Base-by-base conservation (phyloP, 148 eudicot species). In the Oxyria digyna region DNA sequence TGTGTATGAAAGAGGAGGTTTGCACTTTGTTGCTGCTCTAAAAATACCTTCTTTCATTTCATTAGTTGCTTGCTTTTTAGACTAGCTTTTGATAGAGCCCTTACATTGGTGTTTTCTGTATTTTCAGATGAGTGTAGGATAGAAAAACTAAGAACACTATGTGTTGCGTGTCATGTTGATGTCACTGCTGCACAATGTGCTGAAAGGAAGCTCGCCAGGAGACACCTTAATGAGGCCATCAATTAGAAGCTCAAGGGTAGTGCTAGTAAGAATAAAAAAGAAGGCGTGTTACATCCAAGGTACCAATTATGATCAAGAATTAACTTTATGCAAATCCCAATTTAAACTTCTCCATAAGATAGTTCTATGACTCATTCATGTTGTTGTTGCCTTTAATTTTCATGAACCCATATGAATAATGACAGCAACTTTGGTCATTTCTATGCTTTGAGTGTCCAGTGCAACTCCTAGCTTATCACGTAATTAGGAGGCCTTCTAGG, bases 1-100 rank as follows among this genome's bases (percentile, higher is more conserved):
- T 45, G 99, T 94, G 57, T 94, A 80, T 71, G 78, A 73, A 66
- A 97, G 99, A 69, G 99, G 99, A 87, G 99, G 99, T 94, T 69
- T 33, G 21, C 63, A n/a, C n/a, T n/a, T n/a, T n/a, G n/a, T n/a
- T 75, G 49, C 38, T 35, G 3, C 38, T 35, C 38, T 6, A 35
- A 35, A 35, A n/a, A n/a, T n/a, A n/a, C n/a, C n/a, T n/a, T n/a
- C n/a, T n/a, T n/a, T n/a, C n/a, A n/a, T n/a, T 35, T 35, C 38
- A 35, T 35, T 35, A 35, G 38, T 6, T 35, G 38, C 70, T 24
- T 67, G 2, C 17, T 13, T n/a, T n/a, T n/a, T n/a, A n/a, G n/a
- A n/a, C n/a, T n/a, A n/a, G n/a, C n/a, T 4, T 18, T 20, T 14
- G 12, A 7, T 57, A 3, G n/a, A 12, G 0, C 69, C 20, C 48